These are phyloP conservation scores for Neurospora sp. DNA, from an alignment of 495 filamentous ascomycete genomes.

Conservation along the genomic window DNA sequence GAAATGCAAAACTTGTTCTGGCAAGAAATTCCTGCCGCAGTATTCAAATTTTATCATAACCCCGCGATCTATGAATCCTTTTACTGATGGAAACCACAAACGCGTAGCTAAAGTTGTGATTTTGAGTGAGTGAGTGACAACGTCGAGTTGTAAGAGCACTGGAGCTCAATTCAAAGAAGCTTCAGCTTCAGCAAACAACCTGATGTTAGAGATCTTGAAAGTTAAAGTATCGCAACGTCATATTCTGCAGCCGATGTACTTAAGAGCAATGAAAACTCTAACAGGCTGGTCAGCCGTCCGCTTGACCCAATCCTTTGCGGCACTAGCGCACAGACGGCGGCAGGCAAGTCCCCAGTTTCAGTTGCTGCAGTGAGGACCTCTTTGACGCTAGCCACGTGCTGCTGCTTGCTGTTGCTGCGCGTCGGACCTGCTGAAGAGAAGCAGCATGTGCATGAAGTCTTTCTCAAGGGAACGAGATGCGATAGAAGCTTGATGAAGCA, in stretches of 20 bases:
- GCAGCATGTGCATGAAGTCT: background rate
- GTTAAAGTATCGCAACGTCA: background rate
- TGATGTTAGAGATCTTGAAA: background rate
- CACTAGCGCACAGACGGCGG: background rate
- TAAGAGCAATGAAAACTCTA: rapidly evolving
- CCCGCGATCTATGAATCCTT: background rate
- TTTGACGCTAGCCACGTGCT: background rate
- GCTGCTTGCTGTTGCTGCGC: background rate
- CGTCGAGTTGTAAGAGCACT: background rate
- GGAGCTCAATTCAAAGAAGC: background rate
- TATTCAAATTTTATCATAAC: background rate
- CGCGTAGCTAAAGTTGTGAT: background rate
- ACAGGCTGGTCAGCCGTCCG: background rate
- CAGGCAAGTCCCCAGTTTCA: background rate
- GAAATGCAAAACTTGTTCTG: background rate
- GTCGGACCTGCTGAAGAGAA: background rate
- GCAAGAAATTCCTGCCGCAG: background rate
- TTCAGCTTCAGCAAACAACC: background rate
- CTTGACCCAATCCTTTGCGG: background rate
- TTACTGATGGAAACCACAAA: background rate
- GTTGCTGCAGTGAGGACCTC: background rate
- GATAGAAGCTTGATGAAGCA: background rate
- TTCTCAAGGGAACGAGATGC: background rate
- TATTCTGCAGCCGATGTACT: background rate
- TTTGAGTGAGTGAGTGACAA: background rate